A percentile compares a stretch with the other conserved stretches of the same genome.
Evolutionary conservation across 2,329 filamentous ascomycete species (phyloP).

Genomic region (Epichloe bromicola): DNA sequence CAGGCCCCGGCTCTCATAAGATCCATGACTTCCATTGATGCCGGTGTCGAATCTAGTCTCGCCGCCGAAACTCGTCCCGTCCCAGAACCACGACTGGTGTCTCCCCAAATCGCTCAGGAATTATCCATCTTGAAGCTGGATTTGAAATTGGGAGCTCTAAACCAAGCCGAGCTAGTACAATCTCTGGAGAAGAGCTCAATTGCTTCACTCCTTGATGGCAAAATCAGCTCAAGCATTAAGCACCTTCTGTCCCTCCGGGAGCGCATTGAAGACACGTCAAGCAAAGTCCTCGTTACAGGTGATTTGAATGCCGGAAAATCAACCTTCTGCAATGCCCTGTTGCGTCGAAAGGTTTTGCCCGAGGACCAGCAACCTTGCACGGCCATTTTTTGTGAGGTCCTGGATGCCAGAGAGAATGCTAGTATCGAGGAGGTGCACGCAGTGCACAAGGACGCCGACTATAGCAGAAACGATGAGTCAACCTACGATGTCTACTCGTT

Average conservation of each 20-base stretch:
- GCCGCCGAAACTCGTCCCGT: constrained; percentile 47
- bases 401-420: constrained; percentile 83
- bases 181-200: constrained; percentile 88
- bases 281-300: constrained; percentile 91
- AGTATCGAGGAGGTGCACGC: constrained; percentile 92
- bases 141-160: constrained; percentile 73
- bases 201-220: constrained; percentile 80
- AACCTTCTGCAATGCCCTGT: constrained; percentile 94
- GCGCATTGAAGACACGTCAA: constrained; percentile 91
- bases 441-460: constrained; percentile 66
- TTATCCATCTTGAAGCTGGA: constrained; percentile 94
- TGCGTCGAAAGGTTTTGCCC: constrained; percentile 82
- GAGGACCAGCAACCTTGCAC: constrained; percentile 98
- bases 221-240: constrained; percentile 86
- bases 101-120: constrained; percentile 85
- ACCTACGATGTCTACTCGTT: constrained; percentile 83
- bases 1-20: constrained; percentile 46
- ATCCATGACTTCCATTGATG: constrained; percentile 57
- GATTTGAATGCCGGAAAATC: constrained; percentile 97
- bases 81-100: constrained; percentile 70
- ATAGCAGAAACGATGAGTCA: constrained; percentile 82
- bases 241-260: constrained; percentile 79
- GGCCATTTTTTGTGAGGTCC: constrained; percentile 93
- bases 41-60: constrained; percentile 57
- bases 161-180: constrained; percentile 84